Base-by-base conservation (phyloP, 352 stramenopile genomes). In the Globisporangium recalcitrans region DNA sequence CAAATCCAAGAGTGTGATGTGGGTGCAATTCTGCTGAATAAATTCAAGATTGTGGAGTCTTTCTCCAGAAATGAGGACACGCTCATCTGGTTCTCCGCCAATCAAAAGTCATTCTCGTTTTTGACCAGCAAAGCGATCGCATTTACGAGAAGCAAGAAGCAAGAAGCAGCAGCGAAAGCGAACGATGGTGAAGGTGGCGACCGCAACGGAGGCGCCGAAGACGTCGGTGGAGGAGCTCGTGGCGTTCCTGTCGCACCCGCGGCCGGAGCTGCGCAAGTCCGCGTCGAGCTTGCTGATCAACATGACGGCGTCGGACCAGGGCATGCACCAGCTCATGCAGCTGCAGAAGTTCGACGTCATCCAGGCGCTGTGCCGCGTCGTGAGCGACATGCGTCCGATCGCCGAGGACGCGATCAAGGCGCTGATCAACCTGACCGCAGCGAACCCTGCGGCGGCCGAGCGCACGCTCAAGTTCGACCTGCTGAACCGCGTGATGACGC, bases 401-500 rank as follows among this genome's bases (percentile, higher is more conserved):
- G 85, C 85, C 1, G 78, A 91, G 62, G 85, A 95, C 70, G 85
- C 83, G 27, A 91, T 95, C 72, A 91, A 93, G 64, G 79, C 83
- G 68, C 75, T 93, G 29, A 92, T 95, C 69, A 95, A 95, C 64
- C 71, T 95, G 36, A 95, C 83, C 40, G 85, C 85, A 1, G 75
- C 78, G 47, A 90, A 92, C 65, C 72, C 78, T 0, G 65, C 69
- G 21, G 78, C 81, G 3, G 84, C 82, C 58, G 83, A 93, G 64
- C 83, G 82, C 21, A 77, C 83, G 53, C 75, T 95, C 52, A 85
- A 90, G 65, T 88, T 73, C 54, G 83, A 92, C 57, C 65, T 93
- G 55, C 70, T 95, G n/a, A 90, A 91, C 67, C 83, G 85, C 59
- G 75, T 95, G n/a, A 90, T 95, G 82, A 85, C 75, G 34, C 85